Conservation (phyloP, 148 eudicot genomes). For the Amaranthus cruentus region DNA sequence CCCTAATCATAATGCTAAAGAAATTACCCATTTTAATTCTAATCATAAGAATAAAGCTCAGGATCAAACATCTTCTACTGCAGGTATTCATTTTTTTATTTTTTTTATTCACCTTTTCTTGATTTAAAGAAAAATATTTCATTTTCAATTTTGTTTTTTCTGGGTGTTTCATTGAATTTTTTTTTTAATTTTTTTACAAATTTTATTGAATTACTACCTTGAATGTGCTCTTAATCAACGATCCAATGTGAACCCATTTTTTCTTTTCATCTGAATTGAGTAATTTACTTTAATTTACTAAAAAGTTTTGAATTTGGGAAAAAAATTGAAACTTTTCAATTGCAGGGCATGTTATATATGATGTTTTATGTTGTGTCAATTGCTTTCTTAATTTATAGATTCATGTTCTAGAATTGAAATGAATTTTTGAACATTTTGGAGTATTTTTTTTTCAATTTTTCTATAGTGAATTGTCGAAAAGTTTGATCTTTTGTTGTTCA, state of each 20-base stretch:
- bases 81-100: slow-evolving; percentile 1
- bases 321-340: neutral
- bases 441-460: neutral
- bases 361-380: neutral
- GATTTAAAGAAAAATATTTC: neutral
- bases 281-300: neutral
- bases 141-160: neutral
- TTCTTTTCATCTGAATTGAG: neutral
- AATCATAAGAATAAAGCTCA: slow-evolving; percentile 1
- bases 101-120: neutral
- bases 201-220: neutral
- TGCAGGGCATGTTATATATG: neutral
- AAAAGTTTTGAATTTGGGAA: slow-evolving; percentile 2
- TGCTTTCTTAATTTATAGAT: neutral
- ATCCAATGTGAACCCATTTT: slow-evolving; percentile 5
- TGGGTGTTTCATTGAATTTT: neutral
- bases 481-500: neutral
- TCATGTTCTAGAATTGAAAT: neutral
- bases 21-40: neutral
- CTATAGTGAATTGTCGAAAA: neutral
- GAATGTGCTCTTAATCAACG: neutral
- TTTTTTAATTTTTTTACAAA: no score
- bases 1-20: neutral
- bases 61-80: slow-evolving; percentile 18
- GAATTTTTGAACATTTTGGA: neutral